These are phyloP conservation scores for Lipomyces kockii DNA, from an alignment of 805 yeast genomes.

Conservation along the genomic window DNA sequence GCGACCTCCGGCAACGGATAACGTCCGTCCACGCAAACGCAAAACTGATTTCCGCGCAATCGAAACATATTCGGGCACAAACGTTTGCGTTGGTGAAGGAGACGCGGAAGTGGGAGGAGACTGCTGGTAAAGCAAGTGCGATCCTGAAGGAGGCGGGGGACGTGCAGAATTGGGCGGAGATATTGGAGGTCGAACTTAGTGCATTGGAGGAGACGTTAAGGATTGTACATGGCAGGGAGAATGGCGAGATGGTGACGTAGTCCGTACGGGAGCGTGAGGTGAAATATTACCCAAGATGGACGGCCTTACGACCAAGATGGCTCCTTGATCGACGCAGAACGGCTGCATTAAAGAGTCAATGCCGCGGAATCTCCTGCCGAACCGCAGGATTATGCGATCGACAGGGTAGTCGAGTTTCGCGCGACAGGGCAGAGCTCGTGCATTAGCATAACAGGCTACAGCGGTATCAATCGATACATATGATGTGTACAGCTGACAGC, in stretches of 20 bases:
- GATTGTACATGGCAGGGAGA: conserved; percentile 43
- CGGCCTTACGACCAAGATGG: background rate
- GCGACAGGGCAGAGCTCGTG: background rate
- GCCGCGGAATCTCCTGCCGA: background rate
- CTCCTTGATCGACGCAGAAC: background rate
- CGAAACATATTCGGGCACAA: conserved; percentile 28
- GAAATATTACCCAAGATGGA: background rate
- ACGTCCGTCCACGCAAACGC: conserved; percentile 35
- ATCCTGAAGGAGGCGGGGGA: conserved; percentile 44
- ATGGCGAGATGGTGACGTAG: conserved; percentile 12
- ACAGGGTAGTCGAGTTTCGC: background rate
- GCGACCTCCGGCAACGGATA: conserved; percentile 32
- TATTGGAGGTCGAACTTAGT: conserved; percentile 71
- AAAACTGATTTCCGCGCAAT: conserved; percentile 31
- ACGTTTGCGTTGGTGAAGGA: conserved; percentile 28
- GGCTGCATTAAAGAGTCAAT: background rate
- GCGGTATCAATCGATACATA: background rate
- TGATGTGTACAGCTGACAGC: background rate
- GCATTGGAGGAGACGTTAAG: conserved; percentile 64
- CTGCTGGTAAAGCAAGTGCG: conserved; percentile 22
- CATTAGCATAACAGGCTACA: background rate
- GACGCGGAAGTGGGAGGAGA: conserved; percentile 31
- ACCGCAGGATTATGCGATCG: background rate
- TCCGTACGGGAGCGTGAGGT: background rate
- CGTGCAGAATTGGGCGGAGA: conserved; percentile 65